A percentile compares a stretch with the other conserved stretches of the same genome.
phyloP scores from a whole-genome alignment of 352 stramenopile genomes.

The Globisporangium perplexum region DNA sequence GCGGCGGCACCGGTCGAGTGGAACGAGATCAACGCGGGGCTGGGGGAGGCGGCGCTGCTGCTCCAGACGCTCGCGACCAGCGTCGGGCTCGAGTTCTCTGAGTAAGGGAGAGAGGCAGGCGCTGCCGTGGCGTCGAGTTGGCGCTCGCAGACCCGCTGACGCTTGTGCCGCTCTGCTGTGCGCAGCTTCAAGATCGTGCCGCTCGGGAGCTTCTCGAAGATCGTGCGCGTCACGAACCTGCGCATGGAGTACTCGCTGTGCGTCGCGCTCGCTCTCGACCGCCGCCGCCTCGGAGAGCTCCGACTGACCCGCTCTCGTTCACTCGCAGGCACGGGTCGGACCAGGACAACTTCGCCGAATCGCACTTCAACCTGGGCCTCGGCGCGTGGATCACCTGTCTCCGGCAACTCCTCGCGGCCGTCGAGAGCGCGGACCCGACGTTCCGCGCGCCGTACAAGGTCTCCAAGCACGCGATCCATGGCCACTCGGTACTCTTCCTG shows the following conservation, averaged over 20 bases:
- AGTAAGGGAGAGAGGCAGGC: slow-evolving; percentile 19
- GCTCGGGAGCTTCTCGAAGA: slow-evolving; percentile 84
- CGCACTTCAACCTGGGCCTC: slow-evolving; percentile 82
- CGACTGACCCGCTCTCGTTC: slow-evolving; percentile 15
- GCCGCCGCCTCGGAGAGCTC: background rate
- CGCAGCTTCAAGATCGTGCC: slow-evolving; percentile 85
- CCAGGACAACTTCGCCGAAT: slow-evolving; percentile 80
- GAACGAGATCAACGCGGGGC: slow-evolving; percentile 86
- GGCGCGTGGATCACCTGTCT: slow-evolving; percentile 77
- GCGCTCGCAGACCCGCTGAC: too few species aligned
- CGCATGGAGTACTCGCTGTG: slow-evolving; percentile 83
- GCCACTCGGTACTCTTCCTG: slow-evolving; percentile 66
- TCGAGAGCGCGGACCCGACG: slow-evolving; percentile 44
- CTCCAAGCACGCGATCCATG: slow-evolving; percentile 59
- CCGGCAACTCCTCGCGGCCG: slow-evolving; percentile 53
- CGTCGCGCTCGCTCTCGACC: slow-evolving; percentile 12
- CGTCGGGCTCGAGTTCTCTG: slow-evolving; percentile 57
- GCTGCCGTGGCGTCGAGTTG: too few species aligned
- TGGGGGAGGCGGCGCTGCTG: slow-evolving; percentile 69
- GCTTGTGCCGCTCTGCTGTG: too few species aligned
- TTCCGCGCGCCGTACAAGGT: slow-evolving; percentile 82
- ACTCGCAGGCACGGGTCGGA: slow-evolving; percentile 69
- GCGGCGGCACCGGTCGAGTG: slow-evolving; percentile 59
- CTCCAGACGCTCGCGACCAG: slow-evolving; percentile 52
- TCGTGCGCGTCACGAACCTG: slow-evolving; percentile 69